Percentiles rank a stretch among this genome's conserved stretches.
Conservation (phyloP, 352 stramenopile genomes). For the Elongisporangium prolatum region DNA sequence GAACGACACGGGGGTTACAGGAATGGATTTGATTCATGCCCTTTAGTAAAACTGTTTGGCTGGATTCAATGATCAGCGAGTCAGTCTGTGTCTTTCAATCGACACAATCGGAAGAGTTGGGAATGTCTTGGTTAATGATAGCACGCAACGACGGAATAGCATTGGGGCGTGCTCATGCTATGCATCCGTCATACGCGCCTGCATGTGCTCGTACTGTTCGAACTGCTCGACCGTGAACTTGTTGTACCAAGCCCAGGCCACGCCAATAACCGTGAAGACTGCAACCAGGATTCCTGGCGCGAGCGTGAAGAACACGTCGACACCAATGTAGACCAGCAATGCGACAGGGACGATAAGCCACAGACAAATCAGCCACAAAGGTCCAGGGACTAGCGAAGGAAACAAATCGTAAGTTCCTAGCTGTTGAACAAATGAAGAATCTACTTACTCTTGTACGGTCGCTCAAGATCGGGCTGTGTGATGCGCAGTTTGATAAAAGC, state of each 20-base stretch:
- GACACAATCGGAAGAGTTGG: neutral
- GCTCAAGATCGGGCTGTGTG: conserved; percentile 14
- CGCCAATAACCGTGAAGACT: conserved; percentile 24
- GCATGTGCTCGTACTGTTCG: conserved; percentile 17
- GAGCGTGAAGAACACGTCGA: conserved; percentile 41
- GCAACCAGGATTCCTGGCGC: conserved; percentile 34
- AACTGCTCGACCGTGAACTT: conserved; percentile 47
- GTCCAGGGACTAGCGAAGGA: conserved; percentile 22
- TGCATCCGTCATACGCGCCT: neutral
- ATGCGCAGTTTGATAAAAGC: conserved; percentile 87
- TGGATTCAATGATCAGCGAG: neutral
- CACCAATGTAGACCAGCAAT: conserved; percentile 39
- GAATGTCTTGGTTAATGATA: neutral
- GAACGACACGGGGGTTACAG: neutral
- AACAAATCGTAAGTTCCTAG: neutral
- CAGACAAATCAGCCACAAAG: conserved; percentile 19
- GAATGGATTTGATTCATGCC: neutral
- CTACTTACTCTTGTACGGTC: conserved; percentile 28
- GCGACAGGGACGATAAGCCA: conserved; percentile 24
- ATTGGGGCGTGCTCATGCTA: neutral
- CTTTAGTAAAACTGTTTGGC: neutral
- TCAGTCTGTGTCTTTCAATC: neutral
- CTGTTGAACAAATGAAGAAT: neutral
- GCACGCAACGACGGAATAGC: neutral
- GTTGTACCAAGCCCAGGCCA: conserved; percentile 33